Base-by-base conservation (phyloP, 1,284 basidiomycete species). In the Boletus smithii region DNA sequence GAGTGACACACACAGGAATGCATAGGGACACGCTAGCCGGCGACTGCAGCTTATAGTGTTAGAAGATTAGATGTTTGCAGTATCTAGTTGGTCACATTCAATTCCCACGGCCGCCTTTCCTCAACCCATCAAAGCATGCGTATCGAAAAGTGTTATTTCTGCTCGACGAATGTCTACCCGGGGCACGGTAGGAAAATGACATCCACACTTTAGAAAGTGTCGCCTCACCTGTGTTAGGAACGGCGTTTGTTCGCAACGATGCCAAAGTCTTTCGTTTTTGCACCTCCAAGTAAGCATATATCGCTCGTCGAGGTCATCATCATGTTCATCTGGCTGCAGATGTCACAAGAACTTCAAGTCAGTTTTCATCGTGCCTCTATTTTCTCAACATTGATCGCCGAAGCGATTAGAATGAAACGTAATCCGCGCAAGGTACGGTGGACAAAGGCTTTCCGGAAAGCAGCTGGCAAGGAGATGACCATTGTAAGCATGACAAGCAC, bases 401-500 rank as follows among this genome's bases (percentile, higher is more conserved):
- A 34, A 32, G 35, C 47, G 24, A 44, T 39, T 49, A 95, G 93
- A 73, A 97, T 99, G 95, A 99, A 99, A 77, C 88, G 97, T 42
- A 99, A 99, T 73, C 97, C 97, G 40, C 85, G 97, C 56, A 99
- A 99, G 74, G 95, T 99, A 42, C 82, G 92, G 62, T 99, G 97
- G 97, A 99, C 97, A 46, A 99, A 99, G 73, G 97, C 97, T 14
- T 99, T 99, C 82, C 83, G 97, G 60, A 97, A 95, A 69, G 93
- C 97, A 20, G 91, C 94, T 50, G 97, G 97, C 55, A 99, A 99
- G 75, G 97, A 99, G 74, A 99, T 99, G 97, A 95, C 91, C 11
- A 90, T 99, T 63, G 93, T 95, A 63, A 69, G 89, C 71, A 10
- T 20, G 20, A 42, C 17, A 38, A 34, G 16, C 35, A 37, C 34